These are phyloP conservation scores for Aspergillus sp. DNA, from an alignment of 2,329 filamentous ascomycete species.

Conservation along the genomic window DNA sequence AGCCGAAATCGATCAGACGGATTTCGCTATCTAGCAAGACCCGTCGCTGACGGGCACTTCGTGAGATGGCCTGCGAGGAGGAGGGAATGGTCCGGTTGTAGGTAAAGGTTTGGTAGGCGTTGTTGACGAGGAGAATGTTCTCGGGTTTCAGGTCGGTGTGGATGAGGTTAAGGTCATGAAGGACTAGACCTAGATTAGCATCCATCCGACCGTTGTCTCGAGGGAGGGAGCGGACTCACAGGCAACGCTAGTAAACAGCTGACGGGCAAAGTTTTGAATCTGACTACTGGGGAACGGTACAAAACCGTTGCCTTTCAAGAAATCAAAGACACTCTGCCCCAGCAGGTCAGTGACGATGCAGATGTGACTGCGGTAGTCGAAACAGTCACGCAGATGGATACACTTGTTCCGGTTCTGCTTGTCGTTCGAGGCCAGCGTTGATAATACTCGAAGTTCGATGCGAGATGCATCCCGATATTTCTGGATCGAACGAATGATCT, in stretches of 20 bases:
- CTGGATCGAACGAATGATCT: slow-evolving; percentile 96
- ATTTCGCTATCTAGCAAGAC: slow-evolving; percentile 67
- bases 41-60: slow-evolving; percentile 61
- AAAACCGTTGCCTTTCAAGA: slow-evolving; percentile 91
- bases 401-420: slow-evolving; percentile 90
- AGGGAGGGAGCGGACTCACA: slow-evolving; percentile 65
- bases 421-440: slow-evolving; percentile 89
- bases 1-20: slow-evolving; percentile 66
- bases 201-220: slow-evolving; percentile 4
- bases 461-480: slow-evolving; percentile 96
- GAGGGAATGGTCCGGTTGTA: slow-evolving; percentile 68
- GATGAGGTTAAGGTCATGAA: slow-evolving; percentile 95
- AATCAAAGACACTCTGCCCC: slow-evolving; percentile 97
- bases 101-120: slow-evolving; percentile 66
- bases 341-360: slow-evolving; percentile 78
- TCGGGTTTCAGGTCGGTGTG: slow-evolving; percentile 77
- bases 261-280: slow-evolving; percentile 93
- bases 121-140: slow-evolving; percentile 66
- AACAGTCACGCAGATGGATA: slow-evolving; percentile 94
- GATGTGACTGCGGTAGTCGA: slow-evolving; percentile 96
- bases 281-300: slow-evolving; percentile 98
- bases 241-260: slow-evolving; percentile 96
- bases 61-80: slow-evolving; percentile 58
- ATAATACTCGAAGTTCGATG: slow-evolving; percentile 89
- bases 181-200: slow-evolving; percentile 57